Percentiles rank a stretch among this genome's conserved stretches.
phyloP scores from a whole-genome alignment of 106 monocot genomes.

The Platanthera guangdongensis region DNA sequence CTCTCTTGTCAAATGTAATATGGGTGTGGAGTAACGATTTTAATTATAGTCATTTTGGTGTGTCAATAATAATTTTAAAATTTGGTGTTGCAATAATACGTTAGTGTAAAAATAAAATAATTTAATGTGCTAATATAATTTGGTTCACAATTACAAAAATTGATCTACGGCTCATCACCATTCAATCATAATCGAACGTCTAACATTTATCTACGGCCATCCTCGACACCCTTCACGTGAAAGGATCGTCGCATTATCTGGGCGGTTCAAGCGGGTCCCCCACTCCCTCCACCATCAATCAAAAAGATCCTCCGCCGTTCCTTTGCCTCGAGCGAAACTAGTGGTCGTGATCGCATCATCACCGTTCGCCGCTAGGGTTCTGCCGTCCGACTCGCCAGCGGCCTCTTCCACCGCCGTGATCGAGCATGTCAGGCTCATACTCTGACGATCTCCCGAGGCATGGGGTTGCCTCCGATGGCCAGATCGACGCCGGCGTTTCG shows the following conservation, averaged over 20 bases:
- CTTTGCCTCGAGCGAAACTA: slow-evolving; percentile 5
- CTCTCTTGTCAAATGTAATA: too few relatives aligned
- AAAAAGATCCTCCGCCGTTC: slow-evolving; percentile 8
- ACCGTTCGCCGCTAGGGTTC: not conserved
- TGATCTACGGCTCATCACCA: too few relatives aligned
- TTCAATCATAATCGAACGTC: not conserved
- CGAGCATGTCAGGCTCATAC: not conserved
- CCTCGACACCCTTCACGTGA: not conserved
- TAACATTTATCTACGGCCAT: not conserved
- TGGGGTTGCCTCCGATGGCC: not conserved
- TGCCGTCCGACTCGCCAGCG: not conserved
- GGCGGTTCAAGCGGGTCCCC: not conserved
- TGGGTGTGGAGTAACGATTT: too few relatives aligned
- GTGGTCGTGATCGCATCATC: slow-evolving; percentile 27
- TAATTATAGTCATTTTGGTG: too few relatives aligned
- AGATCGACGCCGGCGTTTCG: not conserved
- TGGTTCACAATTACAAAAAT: too few relatives aligned
- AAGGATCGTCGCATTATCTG: not conserved
- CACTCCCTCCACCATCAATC: not conserved
- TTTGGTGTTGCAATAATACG: too few relatives aligned
- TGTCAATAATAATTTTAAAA: too few relatives aligned
- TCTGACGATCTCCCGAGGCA: slow-evolving; percentile 9
- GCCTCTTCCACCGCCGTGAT: not conserved
- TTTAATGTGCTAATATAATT: too few relatives aligned
- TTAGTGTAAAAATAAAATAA: too few relatives aligned